A percentile compares a stretch with the other conserved stretches of the same genome.
These are phyloP conservation scores for Candida vartiovaarae DNA, from an alignment of 805 yeast genomes.

Conservation along the genomic window DNA sequence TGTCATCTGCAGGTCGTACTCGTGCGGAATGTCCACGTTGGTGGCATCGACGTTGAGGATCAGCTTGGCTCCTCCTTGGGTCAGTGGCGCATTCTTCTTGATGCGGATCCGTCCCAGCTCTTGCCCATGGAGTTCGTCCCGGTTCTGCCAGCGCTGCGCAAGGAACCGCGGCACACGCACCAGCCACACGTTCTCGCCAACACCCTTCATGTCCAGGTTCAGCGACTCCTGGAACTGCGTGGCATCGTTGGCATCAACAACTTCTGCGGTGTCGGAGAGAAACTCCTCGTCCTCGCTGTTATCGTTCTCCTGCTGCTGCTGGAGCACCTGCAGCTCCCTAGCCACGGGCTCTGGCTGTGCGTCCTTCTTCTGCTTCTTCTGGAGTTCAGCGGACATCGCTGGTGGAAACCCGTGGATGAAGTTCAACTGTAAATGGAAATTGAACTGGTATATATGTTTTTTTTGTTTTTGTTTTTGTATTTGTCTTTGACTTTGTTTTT, in stretches of 20 bases:
- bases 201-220: constrained; percentile 61
- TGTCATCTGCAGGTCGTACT: constrained; percentile 72
- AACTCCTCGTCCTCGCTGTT: constrained; percentile 33
- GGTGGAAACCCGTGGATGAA: no score
- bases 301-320: constrained; percentile 21
- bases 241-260: constrained; percentile 38
- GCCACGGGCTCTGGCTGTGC: constrained; percentile 1
- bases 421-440: no score
- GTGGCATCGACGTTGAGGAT: constrained; percentile 44
- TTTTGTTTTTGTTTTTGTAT: no score
- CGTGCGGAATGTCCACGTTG: constrained; percentile 63
- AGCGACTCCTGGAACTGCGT: constrained; percentile 53
- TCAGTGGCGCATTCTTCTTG: constrained; percentile 15
- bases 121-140: constrained; percentile 57
- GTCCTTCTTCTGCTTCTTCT: constrained; percentile 3
- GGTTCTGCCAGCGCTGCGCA: constrained; percentile 72
- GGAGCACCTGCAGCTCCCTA: constrained; percentile 11
- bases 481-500: no score
- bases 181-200: constrained; percentile 79
- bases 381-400: neutral
- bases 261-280: constrained; percentile 35
- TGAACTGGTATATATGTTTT: no score
- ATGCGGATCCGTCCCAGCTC: constrained; percentile 70
- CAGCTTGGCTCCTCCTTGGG: constrained; percentile 36
- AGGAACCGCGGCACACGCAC: constrained; percentile 85